Evolutionary conservation across 768 basidiomycete genomes (phyloP).

Genomic region (Leucosporidium creatinivorum): DNA sequence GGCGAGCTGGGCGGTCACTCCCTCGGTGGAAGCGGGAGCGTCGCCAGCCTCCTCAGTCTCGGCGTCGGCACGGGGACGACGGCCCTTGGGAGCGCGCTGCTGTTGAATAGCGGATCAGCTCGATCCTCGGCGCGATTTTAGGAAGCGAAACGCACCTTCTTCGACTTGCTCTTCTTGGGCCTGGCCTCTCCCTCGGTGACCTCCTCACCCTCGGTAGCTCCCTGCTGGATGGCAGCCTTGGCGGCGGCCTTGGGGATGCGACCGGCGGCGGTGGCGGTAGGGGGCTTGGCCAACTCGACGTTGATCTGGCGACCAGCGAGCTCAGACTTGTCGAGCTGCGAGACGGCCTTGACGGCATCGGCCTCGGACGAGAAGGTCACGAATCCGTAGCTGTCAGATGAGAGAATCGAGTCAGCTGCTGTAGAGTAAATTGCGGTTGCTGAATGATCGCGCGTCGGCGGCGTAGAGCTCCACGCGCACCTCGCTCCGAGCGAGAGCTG

Average conservation of each 20-base stretch:
- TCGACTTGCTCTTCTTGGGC: conserved; percentile 61
- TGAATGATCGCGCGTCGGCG: not conserved
- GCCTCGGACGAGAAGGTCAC: conserved; percentile 72
- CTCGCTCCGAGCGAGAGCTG: too few relatives aligned
- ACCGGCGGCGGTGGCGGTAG: conserved; percentile 13
- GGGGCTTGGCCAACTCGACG: conserved; percentile 85
- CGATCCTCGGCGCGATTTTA: not conserved
- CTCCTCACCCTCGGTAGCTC: conserved; percentile 52
- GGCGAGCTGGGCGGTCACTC: conserved; percentile 28
- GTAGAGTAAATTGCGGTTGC: too few relatives aligned
- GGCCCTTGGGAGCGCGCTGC: conserved; percentile 27
- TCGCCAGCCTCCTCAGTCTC: conserved; percentile 34
- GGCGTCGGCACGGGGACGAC: conserved; percentile 26
- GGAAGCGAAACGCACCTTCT: conserved; percentile 20
- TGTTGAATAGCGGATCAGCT: not conserved
- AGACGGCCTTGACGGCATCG: conserved; percentile 79
- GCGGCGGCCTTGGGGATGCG: conserved; percentile 18
- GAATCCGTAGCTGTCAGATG: conserved; percentile 63
- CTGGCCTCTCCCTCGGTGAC: conserved; percentile 5
- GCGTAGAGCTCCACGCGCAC: not conserved
- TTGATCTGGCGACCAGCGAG: conserved; percentile 82
- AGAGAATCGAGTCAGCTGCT: not conserved
- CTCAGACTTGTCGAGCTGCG: conserved; percentile 75
- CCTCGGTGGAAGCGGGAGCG: conserved; percentile 25
- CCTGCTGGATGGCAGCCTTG: conserved; percentile 20